Percentiles rank a stretch among this genome's conserved stretches.
Evolutionary conservation across 1,284 basidiomycete species (phyloP).

Genomic region (Sparassis latifolia): DNA sequence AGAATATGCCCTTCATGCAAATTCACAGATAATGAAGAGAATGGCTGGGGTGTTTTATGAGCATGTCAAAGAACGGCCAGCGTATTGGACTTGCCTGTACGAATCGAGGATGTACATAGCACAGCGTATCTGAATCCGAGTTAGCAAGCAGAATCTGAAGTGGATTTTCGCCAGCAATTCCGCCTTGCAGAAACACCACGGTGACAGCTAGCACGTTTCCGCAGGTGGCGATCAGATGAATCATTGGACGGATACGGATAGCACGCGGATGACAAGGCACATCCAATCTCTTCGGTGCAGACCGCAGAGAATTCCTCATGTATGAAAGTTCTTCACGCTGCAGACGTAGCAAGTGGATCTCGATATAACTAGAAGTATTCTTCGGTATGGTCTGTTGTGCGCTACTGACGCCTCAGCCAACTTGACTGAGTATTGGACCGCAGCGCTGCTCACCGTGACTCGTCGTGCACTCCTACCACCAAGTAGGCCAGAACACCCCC

Average conservation of each 20-base stretch:
- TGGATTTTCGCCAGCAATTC: slow-evolving; percentile 22
- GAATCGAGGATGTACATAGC: slow-evolving; percentile 25
- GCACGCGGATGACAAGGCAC: slow-evolving; percentile 16
- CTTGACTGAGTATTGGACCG: background rate
- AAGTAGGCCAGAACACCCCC: slow-evolving; percentile 23
- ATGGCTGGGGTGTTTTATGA: slow-evolving; percentile 13
- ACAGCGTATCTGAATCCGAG: slow-evolving; percentile 22
- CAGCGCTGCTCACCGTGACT: slow-evolving; percentile 19
- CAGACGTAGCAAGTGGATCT: slow-evolving; percentile 20
- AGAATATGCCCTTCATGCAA: slow-evolving; percentile 22
- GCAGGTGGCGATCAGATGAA: slow-evolving; percentile 22
- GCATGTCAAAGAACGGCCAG: background rate
- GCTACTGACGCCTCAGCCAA: background rate
- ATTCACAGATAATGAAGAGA: slow-evolving; percentile 23
- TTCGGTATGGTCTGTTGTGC: background rate
- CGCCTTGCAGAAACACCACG: slow-evolving; percentile 27
- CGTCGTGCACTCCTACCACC: slow-evolving; percentile 25
- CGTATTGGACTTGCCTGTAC: slow-evolving; percentile 22
- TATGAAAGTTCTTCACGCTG: slow-evolving; percentile 13
- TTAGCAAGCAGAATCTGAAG: slow-evolving; percentile 35
- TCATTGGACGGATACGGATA: slow-evolving; percentile 15
- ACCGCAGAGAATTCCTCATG: slow-evolving; percentile 13
- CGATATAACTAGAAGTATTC: slow-evolving; percentile 17
- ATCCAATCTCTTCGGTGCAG: slow-evolving; percentile 14
- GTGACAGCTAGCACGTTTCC: slow-evolving; percentile 27